Evolutionary conservation across 169 alveolate species (phyloP).

Genomic region (Eimeria praecox): DNA sequence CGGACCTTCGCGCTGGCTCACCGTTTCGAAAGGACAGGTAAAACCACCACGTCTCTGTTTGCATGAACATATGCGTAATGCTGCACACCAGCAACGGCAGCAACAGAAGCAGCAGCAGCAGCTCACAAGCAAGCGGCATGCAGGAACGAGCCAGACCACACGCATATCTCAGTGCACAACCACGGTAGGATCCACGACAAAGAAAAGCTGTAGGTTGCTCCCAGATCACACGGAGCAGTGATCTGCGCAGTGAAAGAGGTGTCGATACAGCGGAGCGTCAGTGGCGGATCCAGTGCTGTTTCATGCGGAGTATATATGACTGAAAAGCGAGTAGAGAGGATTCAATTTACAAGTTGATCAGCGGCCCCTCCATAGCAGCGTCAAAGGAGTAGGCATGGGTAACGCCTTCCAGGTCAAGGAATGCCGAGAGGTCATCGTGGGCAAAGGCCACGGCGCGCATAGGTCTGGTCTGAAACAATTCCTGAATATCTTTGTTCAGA

Average conservation of each 20-base stretch:
- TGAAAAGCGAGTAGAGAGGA: not conserved
- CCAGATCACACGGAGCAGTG: not conserved
- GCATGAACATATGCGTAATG: slow-evolving; percentile 79
- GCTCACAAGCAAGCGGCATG: not conserved
- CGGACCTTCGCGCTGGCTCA: not conserved
- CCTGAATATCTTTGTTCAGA: slow-evolving; percentile 48
- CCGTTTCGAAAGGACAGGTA: slow-evolving; percentile 79
- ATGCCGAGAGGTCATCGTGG: slow-evolving; percentile 90
- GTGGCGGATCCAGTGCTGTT: not conserved
- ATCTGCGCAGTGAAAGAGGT: not conserved
- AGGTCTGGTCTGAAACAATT: slow-evolving; percentile 39
- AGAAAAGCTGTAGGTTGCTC: not conserved
- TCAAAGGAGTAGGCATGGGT: slow-evolving; percentile 93
- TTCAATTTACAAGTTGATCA: slow-evolving; percentile 87
- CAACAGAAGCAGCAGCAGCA: not conserved
- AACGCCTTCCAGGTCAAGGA: slow-evolving; percentile 90
- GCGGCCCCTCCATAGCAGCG: slow-evolving; percentile 93
- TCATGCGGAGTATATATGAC: not conserved
- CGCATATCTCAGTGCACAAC: not conserved
- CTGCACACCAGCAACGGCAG: not conserved
- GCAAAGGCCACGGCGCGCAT: slow-evolving; percentile 86
- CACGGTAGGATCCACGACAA: not conserved
- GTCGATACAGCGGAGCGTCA: not conserved
- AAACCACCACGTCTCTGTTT: slow-evolving; percentile 78
- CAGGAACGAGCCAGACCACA: not conserved